A percentile compares a stretch with the other conserved stretches of the same genome.
These are phyloP conservation scores for Penicillium subrubescens DNA, from an alignment of 495 filamentous ascomycete species.

Conservation along the genomic window DNA sequence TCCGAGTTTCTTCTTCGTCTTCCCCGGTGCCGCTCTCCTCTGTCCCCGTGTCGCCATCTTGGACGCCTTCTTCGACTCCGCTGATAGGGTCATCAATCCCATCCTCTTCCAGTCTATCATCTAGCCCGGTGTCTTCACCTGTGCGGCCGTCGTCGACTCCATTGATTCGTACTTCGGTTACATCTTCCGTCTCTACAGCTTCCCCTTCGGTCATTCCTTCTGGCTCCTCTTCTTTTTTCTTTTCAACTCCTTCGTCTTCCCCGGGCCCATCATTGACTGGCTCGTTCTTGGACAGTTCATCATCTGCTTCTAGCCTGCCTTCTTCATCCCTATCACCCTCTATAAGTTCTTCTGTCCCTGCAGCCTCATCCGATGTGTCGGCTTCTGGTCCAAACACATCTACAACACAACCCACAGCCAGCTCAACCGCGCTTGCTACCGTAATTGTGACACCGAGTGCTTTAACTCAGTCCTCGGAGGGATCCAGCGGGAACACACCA, in stretches of 20 bases:
- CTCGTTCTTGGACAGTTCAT: too few species aligned
- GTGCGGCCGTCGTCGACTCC: background rate
- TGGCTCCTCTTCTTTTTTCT: background rate
- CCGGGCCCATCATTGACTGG: background rate
- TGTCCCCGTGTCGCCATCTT: background rate
- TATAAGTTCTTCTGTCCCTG: background rate
- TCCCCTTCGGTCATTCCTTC: too few species aligned
- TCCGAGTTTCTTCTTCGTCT: background rate
- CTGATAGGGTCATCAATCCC: background rate
- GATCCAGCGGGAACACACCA: background rate
- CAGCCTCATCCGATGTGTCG: too few species aligned
- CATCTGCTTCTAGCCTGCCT: too few species aligned
- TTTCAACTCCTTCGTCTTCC: background rate
- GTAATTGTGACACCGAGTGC: background rate
- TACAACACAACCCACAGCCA: background rate
- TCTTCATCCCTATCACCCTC: too few species aligned
- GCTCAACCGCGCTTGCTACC: background rate
- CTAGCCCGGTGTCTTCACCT: background rate
- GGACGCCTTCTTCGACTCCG: background rate
- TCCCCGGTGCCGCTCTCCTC: background rate
- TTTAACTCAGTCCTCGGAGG: background rate
- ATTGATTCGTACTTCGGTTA: background rate
- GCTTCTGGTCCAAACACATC: background rate
- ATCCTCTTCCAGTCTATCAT: background rate
- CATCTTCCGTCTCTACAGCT: background rate